Conservation (phyloP, 441 rosid genomes). For the Bocquillonia castaneifolia region DNA sequence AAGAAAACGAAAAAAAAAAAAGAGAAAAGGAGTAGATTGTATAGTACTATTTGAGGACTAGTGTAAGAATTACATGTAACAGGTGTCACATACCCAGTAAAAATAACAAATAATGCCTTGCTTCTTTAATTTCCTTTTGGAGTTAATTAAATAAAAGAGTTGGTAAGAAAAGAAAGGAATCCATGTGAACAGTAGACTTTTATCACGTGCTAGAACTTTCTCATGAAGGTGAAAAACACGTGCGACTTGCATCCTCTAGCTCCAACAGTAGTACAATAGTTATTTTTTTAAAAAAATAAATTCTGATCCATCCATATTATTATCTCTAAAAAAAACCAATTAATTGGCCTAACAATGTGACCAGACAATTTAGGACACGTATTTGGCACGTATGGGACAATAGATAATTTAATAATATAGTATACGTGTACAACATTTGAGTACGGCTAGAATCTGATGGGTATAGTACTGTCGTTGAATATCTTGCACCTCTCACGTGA, state of each 20-base stretch:
- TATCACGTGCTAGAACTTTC: conserved; percentile 31
- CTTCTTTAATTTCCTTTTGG: background rate
- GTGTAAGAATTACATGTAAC: no score
- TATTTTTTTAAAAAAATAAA: background rate
- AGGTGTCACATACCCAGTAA: no score
- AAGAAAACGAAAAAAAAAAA: no score
- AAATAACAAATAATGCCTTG: no score
- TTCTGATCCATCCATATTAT: background rate
- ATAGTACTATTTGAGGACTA: no score
- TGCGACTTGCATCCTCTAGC: conserved; percentile 32
- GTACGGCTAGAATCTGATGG: background rate
- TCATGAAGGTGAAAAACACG: conserved; percentile 29
- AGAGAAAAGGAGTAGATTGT: no score
- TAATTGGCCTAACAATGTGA: no score
- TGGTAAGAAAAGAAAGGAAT: background rate
- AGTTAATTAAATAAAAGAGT: no score
- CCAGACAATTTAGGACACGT: background rate
- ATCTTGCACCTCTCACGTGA: background rate
- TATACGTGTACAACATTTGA: background rate
- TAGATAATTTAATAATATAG: background rate
- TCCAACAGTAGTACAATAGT: conserved; percentile 1
- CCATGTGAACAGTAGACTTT: conserved; percentile 26
- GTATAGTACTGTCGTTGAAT: background rate
- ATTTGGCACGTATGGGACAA: background rate
- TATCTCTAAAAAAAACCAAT: no score